phyloP scores from a whole-genome alignment of 2,329 filamentous ascomycete genomes.

The Volutella citrinella region DNA sequence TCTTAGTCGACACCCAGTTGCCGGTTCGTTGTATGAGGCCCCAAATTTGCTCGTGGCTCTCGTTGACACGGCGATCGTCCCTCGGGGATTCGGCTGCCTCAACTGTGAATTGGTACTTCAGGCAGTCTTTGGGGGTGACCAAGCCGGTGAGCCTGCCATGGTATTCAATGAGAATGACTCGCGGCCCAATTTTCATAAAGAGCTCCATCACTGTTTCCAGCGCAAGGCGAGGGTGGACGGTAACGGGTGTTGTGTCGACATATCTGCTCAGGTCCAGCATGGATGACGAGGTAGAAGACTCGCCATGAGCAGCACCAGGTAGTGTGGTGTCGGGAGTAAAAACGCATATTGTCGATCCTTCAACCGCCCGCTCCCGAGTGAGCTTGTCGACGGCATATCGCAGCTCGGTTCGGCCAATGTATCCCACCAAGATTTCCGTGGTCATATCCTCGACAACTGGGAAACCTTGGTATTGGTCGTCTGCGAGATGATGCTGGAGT shows the following conservation, averaged over 20 bases:
- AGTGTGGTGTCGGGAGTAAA: constrained; percentile 50
- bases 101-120: constrained; percentile 96
- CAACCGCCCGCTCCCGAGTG: constrained; percentile 66
- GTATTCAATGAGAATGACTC: constrained; percentile 90
- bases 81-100: constrained; percentile 78
- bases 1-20: constrained; percentile 56
- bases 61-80: constrained; percentile 52
- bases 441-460: constrained; percentile 77
- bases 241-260: constrained; percentile 84
- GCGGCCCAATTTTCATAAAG: constrained; percentile 95
- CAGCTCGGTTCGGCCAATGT: constrained; percentile 89
- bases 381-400: constrained; percentile 85
- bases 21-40: constrained; percentile 49
- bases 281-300: constrained; percentile 40
- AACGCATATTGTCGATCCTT: constrained; percentile 66
- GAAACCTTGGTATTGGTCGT: constrained; percentile 87
- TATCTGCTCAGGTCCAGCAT: constrained; percentile 80
- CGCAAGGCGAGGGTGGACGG: constrained; percentile 84
- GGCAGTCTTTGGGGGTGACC: constrained; percentile 93
- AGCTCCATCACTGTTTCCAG: constrained; percentile 98
- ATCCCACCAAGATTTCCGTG: constrained; percentile 76
- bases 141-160: constrained; percentile 79
- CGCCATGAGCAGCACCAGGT: too few species aligned
- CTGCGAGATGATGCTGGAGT: constrained; percentile 70
- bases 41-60: constrained; percentile 66